These are phyloP conservation scores for Opeltia flavorubescens DNA, from an alignment of 495 filamentous ascomycete species.

Conservation along the genomic window DNA sequence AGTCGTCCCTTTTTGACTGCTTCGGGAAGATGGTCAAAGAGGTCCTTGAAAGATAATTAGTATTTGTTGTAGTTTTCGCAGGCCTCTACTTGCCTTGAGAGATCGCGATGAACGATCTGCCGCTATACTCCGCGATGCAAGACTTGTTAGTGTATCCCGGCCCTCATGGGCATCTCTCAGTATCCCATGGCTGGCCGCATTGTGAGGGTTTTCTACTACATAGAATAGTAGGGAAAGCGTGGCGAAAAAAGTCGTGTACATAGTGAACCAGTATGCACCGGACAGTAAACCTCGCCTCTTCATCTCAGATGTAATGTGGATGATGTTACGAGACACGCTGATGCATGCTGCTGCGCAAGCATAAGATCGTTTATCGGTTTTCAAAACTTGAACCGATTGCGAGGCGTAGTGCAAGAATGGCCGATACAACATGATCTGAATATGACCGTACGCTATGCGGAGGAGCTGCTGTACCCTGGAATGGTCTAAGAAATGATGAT, in stretches of 20 bases:
- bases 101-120: constrained; percentile 71
- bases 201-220: constrained; percentile 78
- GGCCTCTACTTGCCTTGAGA: constrained; percentile 42
- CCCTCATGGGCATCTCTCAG: constrained; percentile 74
- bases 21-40: constrained; percentile 74
- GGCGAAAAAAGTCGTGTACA: constrained; percentile 92
- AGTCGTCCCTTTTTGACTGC: constrained; percentile 25
- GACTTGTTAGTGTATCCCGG: constrained; percentile 58
- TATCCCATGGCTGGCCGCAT: constrained; percentile 53
- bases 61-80: neutral
- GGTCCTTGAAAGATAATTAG: constrained; percentile 27
- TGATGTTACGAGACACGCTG: constrained; percentile 81
- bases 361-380: constrained; percentile 74
- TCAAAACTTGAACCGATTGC: constrained; percentile 46
- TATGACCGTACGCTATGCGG: constrained; percentile 76
- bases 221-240: constrained; percentile 84
- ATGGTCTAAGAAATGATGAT: constrained; percentile 11
- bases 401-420: constrained; percentile 94
- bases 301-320: constrained; percentile 85
- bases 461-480: constrained; percentile 68
- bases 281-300: constrained; percentile 67
- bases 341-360: constrained; percentile 88
- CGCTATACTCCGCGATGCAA: constrained; percentile 74
- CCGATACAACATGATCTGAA: constrained; percentile 88
- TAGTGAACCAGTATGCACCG: constrained; percentile 91